These are phyloP conservation scores for Claviceps purpurea DNA, from an alignment of 2,329 filamentous ascomycete genomes.

Conservation along the genomic window DNA sequence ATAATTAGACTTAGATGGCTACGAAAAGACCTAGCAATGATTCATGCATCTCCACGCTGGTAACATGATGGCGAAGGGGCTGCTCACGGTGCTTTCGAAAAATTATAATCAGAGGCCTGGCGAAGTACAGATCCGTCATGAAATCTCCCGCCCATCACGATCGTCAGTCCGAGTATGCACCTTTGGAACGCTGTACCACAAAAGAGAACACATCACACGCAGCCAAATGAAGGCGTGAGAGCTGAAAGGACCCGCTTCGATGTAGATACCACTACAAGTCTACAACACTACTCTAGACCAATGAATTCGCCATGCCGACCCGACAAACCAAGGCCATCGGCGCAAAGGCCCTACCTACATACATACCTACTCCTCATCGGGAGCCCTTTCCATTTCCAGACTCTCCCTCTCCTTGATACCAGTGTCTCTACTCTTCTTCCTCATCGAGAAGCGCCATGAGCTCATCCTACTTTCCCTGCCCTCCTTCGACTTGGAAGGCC, in stretches of 20 bases:
- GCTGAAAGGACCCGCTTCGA: not conserved
- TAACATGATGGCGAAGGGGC: too few species aligned
- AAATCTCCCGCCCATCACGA: not conserved
- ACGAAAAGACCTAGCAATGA: too few species aligned
- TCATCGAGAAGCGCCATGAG: conserved; percentile 43
- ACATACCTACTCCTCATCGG: conserved; percentile 16
- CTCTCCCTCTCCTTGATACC: conserved; percentile 34
- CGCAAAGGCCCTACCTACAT: not conserved
- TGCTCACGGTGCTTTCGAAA: too few species aligned
- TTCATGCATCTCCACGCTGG: too few species aligned
- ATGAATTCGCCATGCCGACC: not conserved
- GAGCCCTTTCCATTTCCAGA: conserved; percentile 32
- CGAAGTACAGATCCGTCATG: not conserved
- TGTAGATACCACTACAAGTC: not conserved
- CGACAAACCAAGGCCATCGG: not conserved
- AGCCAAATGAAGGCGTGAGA: not conserved
- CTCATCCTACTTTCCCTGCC: conserved; percentile 35
- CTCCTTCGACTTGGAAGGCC: conserved; percentile 33
- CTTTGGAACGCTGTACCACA: not conserved
- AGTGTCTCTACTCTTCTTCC: conserved; percentile 44
- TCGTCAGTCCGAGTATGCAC: not conserved
- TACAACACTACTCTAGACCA: not conserved
- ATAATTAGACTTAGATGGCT: too few species aligned
- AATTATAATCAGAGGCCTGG: too few species aligned
- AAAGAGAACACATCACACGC: not conserved